Evolutionary conservation across 2,329 filamentous ascomycete species (phyloP), one percentile per base, ranked within the genome.

Genomic region (Colletotrichum chlorophyti): DNA sequence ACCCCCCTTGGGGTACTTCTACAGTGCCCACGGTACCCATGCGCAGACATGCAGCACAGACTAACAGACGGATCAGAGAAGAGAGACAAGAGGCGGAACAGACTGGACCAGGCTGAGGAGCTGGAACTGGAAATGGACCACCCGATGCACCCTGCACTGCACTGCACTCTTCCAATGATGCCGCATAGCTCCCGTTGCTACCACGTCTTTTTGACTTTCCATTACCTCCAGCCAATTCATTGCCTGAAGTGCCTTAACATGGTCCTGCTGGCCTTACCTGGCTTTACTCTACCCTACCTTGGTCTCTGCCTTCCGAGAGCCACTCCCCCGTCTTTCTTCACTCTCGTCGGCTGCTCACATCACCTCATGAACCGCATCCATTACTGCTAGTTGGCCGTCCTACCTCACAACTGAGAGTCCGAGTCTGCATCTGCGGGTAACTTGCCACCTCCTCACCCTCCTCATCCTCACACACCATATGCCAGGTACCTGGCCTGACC

Each of bases 21-120:
- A 53, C 49, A 58, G 49, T 58, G 54, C 27, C 35, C 40, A 38
- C 52, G 48, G 48, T 40, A 17, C 19, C 17, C 35, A 24, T 42
- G 41, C 17, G 35, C 5, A 24, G 35, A n/a, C n/a, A n/a, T 11
- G 35, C 35, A 40, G 35, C 7, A 19, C 26, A 50, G 35, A 21
- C 50, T 49, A 26, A 45, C 29, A 45, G 37, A 24, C 24, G 32
- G 29, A 45, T 31, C 29, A 40, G 26, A 34, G n/a, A n/a, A n/a
- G n/a, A n/a, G n/a, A n/a, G n/a, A n/a, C n/a, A n/a, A n/a, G n/a
- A n/a, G n/a, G n/a, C n/a, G n/a, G n/a, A n/a, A n/a, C 29, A 24
- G 21, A 48, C 29, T 27, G 46, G 21, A 14, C 27, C 43, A 47
- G 19, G n/a, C n/a, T n/a, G n/a, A n/a, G n/a, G n/a, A n/a, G n/a